Evolutionary conservation across 2,329 filamentous ascomycete genomes (phyloP).

Genomic region (Apiospora hydei): DNA sequence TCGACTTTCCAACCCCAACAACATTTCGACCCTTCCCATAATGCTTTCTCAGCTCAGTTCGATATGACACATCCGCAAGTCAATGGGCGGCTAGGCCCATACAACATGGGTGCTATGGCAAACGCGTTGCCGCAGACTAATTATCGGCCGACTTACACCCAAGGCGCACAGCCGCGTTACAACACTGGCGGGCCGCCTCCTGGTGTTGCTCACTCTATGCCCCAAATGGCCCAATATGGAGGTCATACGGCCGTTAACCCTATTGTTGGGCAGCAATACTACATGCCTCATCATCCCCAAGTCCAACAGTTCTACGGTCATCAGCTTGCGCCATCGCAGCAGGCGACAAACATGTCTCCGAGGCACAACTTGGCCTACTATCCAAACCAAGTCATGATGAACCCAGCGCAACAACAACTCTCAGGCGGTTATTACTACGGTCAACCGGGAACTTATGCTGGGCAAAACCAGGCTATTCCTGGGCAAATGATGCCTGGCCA

Average conservation of each 20-base stretch:
- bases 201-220: slow-evolving; percentile 45
- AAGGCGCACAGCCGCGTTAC: slow-evolving; percentile 44
- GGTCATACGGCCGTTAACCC: slow-evolving; percentile 47
- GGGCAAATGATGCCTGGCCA: slow-evolving; percentile 45
- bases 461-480: slow-evolving; percentile 42
- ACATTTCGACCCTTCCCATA: slow-evolving; percentile 44
- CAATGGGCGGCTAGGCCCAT: slow-evolving; percentile 44
- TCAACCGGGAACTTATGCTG: slow-evolving; percentile 46
- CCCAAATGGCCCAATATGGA: slow-evolving; percentile 51
- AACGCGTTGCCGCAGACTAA: slow-evolving; percentile 51
- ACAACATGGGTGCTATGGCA: slow-evolving; percentile 56
- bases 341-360: slow-evolving; percentile 43
- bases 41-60: slow-evolving; percentile 51
- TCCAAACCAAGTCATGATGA: slow-evolving; percentile 51
- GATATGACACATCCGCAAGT: slow-evolving; percentile 48
- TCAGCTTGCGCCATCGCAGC: slow-evolving; percentile 48
- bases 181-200: slow-evolving; percentile 40
- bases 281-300: slow-evolving; percentile 52
- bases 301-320: slow-evolving; percentile 53
- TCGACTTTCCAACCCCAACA: slow-evolving; percentile 38
- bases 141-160: slow-evolving; percentile 49
- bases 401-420: slow-evolving; percentile 46
- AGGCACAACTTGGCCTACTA: slow-evolving; percentile 54
- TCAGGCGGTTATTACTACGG: slow-evolving; percentile 53
- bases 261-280: slow-evolving; percentile 53